A percentile compares a stretch with the other conserved stretches of the same genome.
Evolutionary conservation across 2,329 filamentous ascomycete genomes (phyloP).

Genomic region (Fusarium nelsonii): DNA sequence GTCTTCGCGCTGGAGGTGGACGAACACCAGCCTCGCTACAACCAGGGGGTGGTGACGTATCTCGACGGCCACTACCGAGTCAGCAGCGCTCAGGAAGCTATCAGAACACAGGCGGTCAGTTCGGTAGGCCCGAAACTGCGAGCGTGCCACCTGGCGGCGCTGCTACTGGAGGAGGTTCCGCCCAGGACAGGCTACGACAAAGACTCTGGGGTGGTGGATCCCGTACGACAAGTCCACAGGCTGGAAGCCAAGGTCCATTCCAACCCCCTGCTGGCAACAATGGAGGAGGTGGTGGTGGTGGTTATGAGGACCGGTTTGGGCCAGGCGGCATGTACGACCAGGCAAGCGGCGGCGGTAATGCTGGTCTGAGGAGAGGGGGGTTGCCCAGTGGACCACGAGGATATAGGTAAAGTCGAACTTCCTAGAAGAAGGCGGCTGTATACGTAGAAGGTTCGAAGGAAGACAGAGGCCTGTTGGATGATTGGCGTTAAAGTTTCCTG

Average conservation of each 20-base stretch:
- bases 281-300: slow-evolving; percentile 51
- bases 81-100: slow-evolving; percentile 72
- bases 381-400: slow-evolving; percentile 61
- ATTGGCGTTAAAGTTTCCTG: slow-evolving; percentile 27
- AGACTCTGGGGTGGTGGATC: slow-evolving; percentile 75
- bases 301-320: slow-evolving; percentile 62
- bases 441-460: background rate
- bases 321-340: slow-evolving; percentile 60
- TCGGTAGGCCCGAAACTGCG: slow-evolving; percentile 38
- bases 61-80: slow-evolving; percentile 50
- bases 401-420: slow-evolving; percentile 48
- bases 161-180: slow-evolving; percentile 61
- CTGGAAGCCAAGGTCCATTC: slow-evolving; percentile 58
- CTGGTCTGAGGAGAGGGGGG: slow-evolving; percentile 54
- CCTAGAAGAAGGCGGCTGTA: background rate
- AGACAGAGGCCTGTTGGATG: slow-evolving; percentile 14
- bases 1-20: slow-evolving; percentile 59
- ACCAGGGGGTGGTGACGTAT: slow-evolving; percentile 50
- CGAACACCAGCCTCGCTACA: slow-evolving; percentile 50
- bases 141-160: slow-evolving; percentile 51
- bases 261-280: slow-evolving; percentile 57
- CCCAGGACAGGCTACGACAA: slow-evolving; percentile 86
- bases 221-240: slow-evolving; percentile 66
- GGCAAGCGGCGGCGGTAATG: slow-evolving; percentile 52
- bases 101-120: slow-evolving; percentile 62